phyloP scores from a whole-genome alignment of 75 land plant species.

The Larix kaempferi region DNA sequence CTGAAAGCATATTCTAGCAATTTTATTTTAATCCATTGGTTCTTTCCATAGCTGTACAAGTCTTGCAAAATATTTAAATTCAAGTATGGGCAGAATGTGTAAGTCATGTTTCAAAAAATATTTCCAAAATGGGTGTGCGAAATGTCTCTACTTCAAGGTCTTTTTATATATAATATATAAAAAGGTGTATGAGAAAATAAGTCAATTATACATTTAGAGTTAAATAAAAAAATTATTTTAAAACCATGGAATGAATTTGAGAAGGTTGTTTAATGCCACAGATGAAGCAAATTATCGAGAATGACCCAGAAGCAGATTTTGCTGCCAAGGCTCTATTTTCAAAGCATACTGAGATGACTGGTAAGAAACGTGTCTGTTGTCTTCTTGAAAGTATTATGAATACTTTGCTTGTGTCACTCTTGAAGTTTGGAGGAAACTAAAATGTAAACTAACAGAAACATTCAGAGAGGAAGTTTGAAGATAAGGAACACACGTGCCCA shows the following conservation, averaged over 20 bases:
- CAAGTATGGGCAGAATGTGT: too few relatives aligned
- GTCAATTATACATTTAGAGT: too few relatives aligned
- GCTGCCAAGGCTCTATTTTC: conserved; percentile 69
- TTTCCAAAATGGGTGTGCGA: too few relatives aligned
- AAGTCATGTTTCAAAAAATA: too few relatives aligned
- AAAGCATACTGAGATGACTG: conserved; percentile 82
- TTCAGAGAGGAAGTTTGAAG: background rate
- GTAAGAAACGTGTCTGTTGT: conserved; percentile 22
- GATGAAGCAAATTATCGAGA: conserved; percentile 44
- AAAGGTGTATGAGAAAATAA: too few relatives aligned
- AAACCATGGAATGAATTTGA: background rate
- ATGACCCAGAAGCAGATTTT: conserved; percentile 55
- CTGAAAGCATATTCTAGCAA: too few relatives aligned
- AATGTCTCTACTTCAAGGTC: too few relatives aligned
- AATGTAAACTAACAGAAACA: background rate
- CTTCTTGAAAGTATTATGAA: background rate
- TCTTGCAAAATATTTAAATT: too few relatives aligned
- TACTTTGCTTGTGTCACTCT: background rate
- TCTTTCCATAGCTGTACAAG: too few relatives aligned
- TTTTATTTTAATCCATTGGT: too few relatives aligned
- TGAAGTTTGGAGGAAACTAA: background rate
- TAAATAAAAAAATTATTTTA: background rate
- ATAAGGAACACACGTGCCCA: background rate
- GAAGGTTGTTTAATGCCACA: conserved; percentile 18
- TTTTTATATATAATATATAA: too few relatives aligned